Base-by-base conservation (phyloP, 164 flowering plant genomes). In the Magnolia kwangsiensis region DNA sequence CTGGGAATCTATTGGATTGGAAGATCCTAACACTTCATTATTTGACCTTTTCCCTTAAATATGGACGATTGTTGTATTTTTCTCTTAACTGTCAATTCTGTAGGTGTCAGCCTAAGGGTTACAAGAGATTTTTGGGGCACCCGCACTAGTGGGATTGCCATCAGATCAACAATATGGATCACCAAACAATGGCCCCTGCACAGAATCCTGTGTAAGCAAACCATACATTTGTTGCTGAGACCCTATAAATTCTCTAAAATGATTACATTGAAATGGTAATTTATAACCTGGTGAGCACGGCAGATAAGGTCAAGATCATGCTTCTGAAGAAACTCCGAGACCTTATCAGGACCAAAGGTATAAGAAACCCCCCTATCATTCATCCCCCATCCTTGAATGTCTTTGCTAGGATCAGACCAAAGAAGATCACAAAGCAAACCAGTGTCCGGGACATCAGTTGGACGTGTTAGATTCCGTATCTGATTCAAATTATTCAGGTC, bases 361-460 rank as follows among this genome's bases (percentile, higher is more conserved):
- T 81, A 85, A 14, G 90, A 88, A 37, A 86, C 89, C n/a, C 90
- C 90, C 68, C 90, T 80, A 68, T 88, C 90, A 82, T 88, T 88
- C 88, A 85, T 85, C n/a, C 89, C 89, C 90, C 90, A 88, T 63
- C 88, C 89, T 76, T 85, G 73, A 49, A 85, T 82, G 67, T 86
- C 88, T 75, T 81, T 88, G 79, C 89, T 79, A n/a, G 90, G 90
- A 75, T 88, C 90, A 0, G 90, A 86, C 90, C 90, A 88, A 29
- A 88, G 85, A 63, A 88, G 84, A 82, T 88, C 90, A 80, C 89
- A 88, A 8, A 86, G 87, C 80, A 88, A 83, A 67, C 90, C 90
- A 59, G 80, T 79, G 67, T 88, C 90, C 14, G 90, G 90, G 27
- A 88, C 90, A 81, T 86, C 90, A 77, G 89, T 83, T 64, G 90